Conservation (phyloP, 352 stramenopile genomes). For the Pythium chondricola region DNA sequence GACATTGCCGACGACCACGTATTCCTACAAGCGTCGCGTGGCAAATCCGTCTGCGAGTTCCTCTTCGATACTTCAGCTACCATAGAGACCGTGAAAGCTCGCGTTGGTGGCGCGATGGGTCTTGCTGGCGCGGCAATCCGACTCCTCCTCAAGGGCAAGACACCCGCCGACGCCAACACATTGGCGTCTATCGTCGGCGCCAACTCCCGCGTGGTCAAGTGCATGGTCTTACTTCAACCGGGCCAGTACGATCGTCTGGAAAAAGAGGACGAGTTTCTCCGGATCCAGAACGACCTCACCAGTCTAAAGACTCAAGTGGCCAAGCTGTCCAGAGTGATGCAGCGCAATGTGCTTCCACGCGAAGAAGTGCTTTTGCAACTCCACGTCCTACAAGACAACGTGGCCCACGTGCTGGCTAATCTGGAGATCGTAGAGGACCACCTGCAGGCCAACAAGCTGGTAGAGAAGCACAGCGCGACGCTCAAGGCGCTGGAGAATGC, state of each 20-base stretch:
- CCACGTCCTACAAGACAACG: conserved; percentile 31
- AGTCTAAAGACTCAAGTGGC: conserved; percentile 24
- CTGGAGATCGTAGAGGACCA: conserved; percentile 46
- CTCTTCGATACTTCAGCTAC: conserved; percentile 24
- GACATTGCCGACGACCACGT: conserved; percentile 34
- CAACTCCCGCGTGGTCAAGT: conserved; percentile 38
- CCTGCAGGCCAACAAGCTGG: conserved; percentile 18
- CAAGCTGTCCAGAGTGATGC: conserved; percentile 37
- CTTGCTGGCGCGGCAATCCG: conserved; percentile 33
- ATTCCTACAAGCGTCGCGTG: conserved; percentile 45
- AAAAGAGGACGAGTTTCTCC: conserved; percentile 54
- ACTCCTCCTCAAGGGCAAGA: conserved; percentile 63
- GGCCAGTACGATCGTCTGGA: conserved; percentile 57
- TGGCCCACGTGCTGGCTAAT: conserved; percentile 30
- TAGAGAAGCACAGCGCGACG: conserved; percentile 6
- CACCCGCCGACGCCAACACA: conserved; percentile 27
- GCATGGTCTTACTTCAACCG: conserved; percentile 58
- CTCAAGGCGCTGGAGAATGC: conserved; percentile 7
- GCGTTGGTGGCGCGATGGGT: conserved; percentile 37
- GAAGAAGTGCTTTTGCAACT: conserved; percentile 50
- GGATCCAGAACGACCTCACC: conserved; percentile 58
- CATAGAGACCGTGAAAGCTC: conserved; percentile 41
- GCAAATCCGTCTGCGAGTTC: conserved; percentile 54
- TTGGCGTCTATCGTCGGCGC: conserved; percentile 11
- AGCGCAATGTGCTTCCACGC: conserved; percentile 37